These are phyloP conservation scores for Stephanodiscus minutulus DNA, from an alignment of 108 stramenopile genomes.

Conservation along the genomic window DNA sequence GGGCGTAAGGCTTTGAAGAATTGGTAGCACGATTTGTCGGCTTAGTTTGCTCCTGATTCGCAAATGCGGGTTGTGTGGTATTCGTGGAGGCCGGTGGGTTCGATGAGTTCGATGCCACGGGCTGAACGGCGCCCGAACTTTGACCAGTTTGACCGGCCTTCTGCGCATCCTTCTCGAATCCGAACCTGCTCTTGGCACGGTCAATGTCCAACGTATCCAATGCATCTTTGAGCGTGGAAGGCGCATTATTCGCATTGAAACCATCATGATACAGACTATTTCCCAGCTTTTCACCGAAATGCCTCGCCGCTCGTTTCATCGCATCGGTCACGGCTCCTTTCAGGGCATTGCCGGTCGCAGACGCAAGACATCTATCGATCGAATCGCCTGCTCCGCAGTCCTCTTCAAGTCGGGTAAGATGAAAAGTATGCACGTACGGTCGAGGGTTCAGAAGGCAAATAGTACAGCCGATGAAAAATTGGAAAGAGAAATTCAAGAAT, in stretches of 20 bases:
- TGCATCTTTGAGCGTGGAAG: constrained; percentile 64
- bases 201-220: constrained; percentile 71
- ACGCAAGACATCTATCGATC: constrained; percentile 65
- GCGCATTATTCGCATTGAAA: constrained; percentile 75
- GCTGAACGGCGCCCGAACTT: constrained; percentile 1
- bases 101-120: not conserved
- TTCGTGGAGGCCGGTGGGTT: not conserved
- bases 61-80: not conserved
- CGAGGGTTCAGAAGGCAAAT: not conserved
- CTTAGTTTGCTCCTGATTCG: not conserved
- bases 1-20: not conserved
- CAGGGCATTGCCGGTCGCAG: constrained; percentile 73
- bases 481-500: not conserved
- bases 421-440: not conserved
- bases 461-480: not conserved
- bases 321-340: constrained; percentile 86
- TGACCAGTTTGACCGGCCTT: constrained; percentile 14
- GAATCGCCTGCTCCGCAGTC: constrained; percentile 84
- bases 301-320: constrained; percentile 82
- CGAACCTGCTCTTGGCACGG: constrained; percentile 68
- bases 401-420: constrained; percentile 41
- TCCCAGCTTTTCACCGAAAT: constrained; percentile 82
- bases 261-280: constrained; percentile 70
- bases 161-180: constrained; percentile 48
- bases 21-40: not conserved